Conservation (phyloP, 345 rosid genomes). For the Eucalyptus fibrosa region DNA sequence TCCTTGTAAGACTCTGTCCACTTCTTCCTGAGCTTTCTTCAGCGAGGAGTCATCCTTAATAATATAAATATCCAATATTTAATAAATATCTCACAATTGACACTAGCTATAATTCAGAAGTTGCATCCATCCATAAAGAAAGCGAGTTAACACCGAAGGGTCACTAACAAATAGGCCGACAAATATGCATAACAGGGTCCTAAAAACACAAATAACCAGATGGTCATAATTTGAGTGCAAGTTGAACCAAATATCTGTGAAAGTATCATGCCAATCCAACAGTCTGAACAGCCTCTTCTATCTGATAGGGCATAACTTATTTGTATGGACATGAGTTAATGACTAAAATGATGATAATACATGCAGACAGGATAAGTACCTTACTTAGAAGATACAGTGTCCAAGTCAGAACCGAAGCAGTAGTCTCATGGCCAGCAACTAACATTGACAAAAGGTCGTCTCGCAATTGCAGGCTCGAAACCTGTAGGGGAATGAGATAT, state of each 20-base stretch:
- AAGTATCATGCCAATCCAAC: neutral
- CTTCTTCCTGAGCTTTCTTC: constrained; percentile 79
- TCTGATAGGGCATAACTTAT: neutral
- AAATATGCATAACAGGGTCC: neutral
- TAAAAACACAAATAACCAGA: neutral
- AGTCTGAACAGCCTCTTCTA: neutral
- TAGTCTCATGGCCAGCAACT: constrained; percentile 97
- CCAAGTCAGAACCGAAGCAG: constrained; percentile 95
- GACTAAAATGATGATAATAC: neutral
- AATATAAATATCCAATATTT: neutral
- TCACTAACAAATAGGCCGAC: neutral
- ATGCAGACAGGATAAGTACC: constrained; percentile 22
- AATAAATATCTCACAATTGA: neutral
- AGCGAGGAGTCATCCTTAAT: constrained; percentile 44
- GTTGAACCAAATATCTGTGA: neutral
- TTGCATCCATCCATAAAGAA: neutral
- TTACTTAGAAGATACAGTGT: constrained; percentile 90
- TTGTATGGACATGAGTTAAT: neutral
- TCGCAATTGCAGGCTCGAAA: constrained; percentile 71
- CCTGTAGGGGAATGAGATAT: constrained; percentile 16
- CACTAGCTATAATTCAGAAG: neutral
- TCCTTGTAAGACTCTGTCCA: constrained; percentile 70
- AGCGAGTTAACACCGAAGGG: neutral
- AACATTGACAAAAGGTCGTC: constrained; percentile 95
- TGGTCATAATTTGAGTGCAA: neutral